phyloP scores from a whole-genome alignment of 176 grass and related monocot species.

The Zizania latifolia region DNA sequence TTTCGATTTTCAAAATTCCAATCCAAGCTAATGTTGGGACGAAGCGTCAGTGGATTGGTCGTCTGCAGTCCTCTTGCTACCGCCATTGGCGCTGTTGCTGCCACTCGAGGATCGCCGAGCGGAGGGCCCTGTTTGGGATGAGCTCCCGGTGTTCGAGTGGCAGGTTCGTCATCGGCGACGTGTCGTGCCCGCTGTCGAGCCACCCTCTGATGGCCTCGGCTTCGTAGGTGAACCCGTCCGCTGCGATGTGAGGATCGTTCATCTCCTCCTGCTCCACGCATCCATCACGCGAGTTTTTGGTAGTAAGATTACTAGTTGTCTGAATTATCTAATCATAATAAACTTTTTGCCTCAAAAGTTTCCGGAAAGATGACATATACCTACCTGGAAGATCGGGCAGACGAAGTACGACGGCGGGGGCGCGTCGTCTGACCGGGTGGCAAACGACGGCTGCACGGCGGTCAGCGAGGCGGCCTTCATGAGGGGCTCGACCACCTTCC shows the following conservation, averaged over 20 bases:
- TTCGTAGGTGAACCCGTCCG: conserved; percentile 66
- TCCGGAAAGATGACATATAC: neutral
- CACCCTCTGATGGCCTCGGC: conserved; percentile 51
- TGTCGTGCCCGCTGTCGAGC: conserved; percentile 49
- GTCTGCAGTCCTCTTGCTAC: neutral
- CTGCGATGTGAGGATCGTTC: conserved; percentile 47
- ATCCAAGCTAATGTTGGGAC: neutral
- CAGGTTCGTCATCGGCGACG: conserved; percentile 63
- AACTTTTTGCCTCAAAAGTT: neutral
- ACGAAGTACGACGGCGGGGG: conserved; percentile 26
- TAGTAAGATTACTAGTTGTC: too few relatives aligned
- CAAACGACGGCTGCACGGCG: neutral
- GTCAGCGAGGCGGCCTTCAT: conserved; percentile 25
- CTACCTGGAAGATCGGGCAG: conserved; percentile 32
- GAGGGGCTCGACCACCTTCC: conserved; percentile 37
- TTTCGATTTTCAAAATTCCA: neutral
- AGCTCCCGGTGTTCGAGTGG: conserved; percentile 45
- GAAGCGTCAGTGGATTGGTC: neutral
- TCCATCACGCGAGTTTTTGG: neutral
- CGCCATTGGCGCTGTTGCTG: neutral
- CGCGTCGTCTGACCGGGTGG: neutral
- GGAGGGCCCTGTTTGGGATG: conserved; percentile 49
- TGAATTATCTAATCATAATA: neutral
- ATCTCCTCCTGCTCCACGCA: conserved; percentile 45
- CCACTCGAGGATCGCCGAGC: conserved; percentile 61